A percentile compares a stretch with the other conserved stretches of the same genome.
These are phyloP conservation scores for Trichoderma sp. DNA, from an alignment of 2,329 filamentous ascomycete genomes.

Conservation along the genomic window DNA sequence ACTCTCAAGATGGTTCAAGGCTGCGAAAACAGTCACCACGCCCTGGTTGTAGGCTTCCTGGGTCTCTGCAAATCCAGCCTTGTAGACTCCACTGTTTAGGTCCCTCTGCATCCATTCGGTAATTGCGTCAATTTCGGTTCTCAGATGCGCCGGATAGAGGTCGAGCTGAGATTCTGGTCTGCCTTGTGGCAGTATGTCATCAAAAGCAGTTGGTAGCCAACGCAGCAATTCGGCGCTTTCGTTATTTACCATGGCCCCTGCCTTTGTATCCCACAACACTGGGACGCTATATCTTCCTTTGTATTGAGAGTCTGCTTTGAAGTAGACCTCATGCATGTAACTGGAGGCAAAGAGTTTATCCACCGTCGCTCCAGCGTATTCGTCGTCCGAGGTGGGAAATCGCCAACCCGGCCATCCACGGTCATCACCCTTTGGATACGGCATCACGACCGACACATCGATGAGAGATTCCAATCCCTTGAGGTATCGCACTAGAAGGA, in stretches of 20 bases:
- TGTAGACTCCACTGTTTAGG: slow-evolving; percentile 48
- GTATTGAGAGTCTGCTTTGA: slow-evolving; percentile 64
- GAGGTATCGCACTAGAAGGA: slow-evolving; percentile 65
- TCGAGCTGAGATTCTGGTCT: slow-evolving; percentile 44
- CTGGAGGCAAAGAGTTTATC: slow-evolving; percentile 64
- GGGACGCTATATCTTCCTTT: slow-evolving; percentile 70
- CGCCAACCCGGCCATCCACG: slow-evolving; percentile 62
- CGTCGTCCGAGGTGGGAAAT: slow-evolving; percentile 50
- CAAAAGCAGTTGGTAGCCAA: slow-evolving; percentile 77
- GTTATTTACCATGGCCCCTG: slow-evolving; percentile 71
- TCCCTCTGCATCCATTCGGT: slow-evolving; percentile 64
- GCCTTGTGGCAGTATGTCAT: slow-evolving; percentile 49
- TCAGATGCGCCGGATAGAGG: slow-evolving; percentile 53
- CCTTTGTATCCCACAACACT: slow-evolving; percentile 65
- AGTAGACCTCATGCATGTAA: slow-evolving; percentile 68
- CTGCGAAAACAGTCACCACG: slow-evolving; percentile 58
- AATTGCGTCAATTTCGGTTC: slow-evolving; percentile 56
- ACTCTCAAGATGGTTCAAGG: slow-evolving; percentile 61
- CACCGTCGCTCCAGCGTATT: slow-evolving; percentile 57
- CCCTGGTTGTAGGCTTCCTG: slow-evolving; percentile 64
- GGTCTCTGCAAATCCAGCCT: slow-evolving; percentile 61
- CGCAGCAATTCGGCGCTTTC: slow-evolving; percentile 80
- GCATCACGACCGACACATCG: slow-evolving; percentile 58
- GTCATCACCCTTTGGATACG: slow-evolving; percentile 64
- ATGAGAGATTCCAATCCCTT: slow-evolving; percentile 72